These are phyloP conservation scores for Kazachstania psychrophila DNA, from an alignment of 805 yeast genomes.

Conservation along the genomic window DNA sequence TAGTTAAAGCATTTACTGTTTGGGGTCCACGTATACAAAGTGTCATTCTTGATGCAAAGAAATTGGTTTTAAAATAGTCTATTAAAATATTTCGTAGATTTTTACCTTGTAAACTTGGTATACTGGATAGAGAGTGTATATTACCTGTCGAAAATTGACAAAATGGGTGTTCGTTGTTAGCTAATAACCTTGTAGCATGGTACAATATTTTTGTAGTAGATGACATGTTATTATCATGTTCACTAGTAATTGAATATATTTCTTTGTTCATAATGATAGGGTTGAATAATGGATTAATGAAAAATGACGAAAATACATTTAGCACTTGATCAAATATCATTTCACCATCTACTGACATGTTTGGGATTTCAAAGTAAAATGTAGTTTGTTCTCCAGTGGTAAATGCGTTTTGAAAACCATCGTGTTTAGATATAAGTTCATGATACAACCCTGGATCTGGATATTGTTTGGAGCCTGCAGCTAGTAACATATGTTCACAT, in stretches of 20 bases:
- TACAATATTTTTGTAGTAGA: slow-evolving; percentile 39
- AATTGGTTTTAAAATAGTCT: slow-evolving; percentile 36
- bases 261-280: slow-evolving; percentile 39
- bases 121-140: slow-evolving; percentile 36
- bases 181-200: slow-evolving; percentile 49
- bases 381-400: slow-evolving; percentile 62
- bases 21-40: slow-evolving; percentile 60
- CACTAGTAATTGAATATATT: slow-evolving; percentile 54
- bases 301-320: slow-evolving; percentile 42
- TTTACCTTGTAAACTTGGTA: slow-evolving; percentile 27
- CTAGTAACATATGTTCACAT: slow-evolving; percentile 64
- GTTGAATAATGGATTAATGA: slow-evolving; percentile 44
- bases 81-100: slow-evolving; percentile 32
- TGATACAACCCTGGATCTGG: slow-evolving; percentile 42
- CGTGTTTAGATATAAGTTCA: slow-evolving; percentile 35
- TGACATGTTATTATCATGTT: slow-evolving; percentile 48
- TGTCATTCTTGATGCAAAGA: slow-evolving; percentile 41
- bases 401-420: slow-evolving; percentile 57
- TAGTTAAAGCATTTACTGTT: slow-evolving; percentile 48
- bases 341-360: slow-evolving; percentile 23
- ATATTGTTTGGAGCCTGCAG: slow-evolving; percentile 45
- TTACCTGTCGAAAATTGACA: slow-evolving; percentile 60
- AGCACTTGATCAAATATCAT: slow-evolving; percentile 40
- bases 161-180: slow-evolving; percentile 44
- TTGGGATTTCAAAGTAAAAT: slow-evolving; percentile 55